Evolutionary conservation across 2,329 filamentous ascomycete genomes (phyloP), one percentile per base, ranked within the genome.

Genomic region (Penicillium rolfsii): DNA sequence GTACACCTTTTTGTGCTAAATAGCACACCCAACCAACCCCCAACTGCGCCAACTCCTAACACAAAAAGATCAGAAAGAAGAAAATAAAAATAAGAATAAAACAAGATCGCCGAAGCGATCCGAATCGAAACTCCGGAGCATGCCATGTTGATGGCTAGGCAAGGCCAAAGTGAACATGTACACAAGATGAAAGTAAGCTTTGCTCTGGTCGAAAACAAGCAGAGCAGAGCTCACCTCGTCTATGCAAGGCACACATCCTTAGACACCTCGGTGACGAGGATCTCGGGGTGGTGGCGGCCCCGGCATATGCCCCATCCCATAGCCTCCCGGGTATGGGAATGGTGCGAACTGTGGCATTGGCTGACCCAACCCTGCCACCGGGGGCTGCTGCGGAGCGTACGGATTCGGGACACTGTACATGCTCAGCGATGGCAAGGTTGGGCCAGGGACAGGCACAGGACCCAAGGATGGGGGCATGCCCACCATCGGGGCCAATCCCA

Each of bases 271-370:
- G 52, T 43, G 57, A 16, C 36, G 57, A 40, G 52, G 57, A 38
- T 55, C 50, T 11, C 43, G 57, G 4, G 52, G 52, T 8, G 52
- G 52, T 9, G 52, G 57, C 1, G 52, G 50, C 19, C 24, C 35
- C 22, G 26, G 48, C 49, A 52, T n/a, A 19, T 30, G 56, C 19
- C 26, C 48, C 49, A 58, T 28, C 16, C 55, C 55, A 48, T 67
- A 70, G 7, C 61, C 63, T 7, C 63, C 60, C n/a, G 43, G 41
- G 40, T 67, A 69, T 30, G 67, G 67, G 59, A 74, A 71, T n/a
- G 70, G 73, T 6, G 69, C 71, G 57, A 71, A 76, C 14, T 73
- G 69, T 8, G 62, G 60, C 52, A 71, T 60, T 33, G 64, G 59
- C 35, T 65, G 67, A 28, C 64, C 60, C 41, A 65, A 53, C 28